These are phyloP conservation scores for Nigrospora sphaerica DNA, from an alignment of 2,329 filamentous ascomycete species.

Conservation along the genomic window DNA sequence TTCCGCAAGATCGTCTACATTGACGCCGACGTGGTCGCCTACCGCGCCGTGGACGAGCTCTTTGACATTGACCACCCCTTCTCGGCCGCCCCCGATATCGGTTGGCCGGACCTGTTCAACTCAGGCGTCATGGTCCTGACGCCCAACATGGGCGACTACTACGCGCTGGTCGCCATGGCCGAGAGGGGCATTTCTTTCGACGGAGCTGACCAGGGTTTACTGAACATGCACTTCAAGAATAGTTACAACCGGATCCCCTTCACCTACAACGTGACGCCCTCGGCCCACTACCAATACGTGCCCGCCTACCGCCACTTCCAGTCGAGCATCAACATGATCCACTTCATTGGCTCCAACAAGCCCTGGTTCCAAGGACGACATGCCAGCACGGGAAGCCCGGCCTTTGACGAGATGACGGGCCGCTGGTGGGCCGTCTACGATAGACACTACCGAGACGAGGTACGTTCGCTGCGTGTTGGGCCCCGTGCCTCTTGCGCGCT, in stretches of 20 bases:
- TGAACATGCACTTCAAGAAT: constrained; percentile 89
- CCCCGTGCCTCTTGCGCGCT: constrained; percentile 2
- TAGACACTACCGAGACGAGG: constrained; percentile 62
- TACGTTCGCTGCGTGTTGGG: constrained; percentile 23
- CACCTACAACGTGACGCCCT: constrained; percentile 94
- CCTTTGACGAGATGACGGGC: constrained; percentile 77
- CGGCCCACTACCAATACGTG: constrained; percentile 93
- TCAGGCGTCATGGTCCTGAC: constrained; percentile 91
- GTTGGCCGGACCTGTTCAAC: constrained; percentile 98
- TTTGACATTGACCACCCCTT: constrained; percentile 59
- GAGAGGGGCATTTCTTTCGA: constrained; percentile 88
- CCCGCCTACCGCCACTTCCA: constrained; percentile 93
- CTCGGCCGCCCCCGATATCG: constrained; percentile 82
- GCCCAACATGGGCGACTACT: constrained; percentile 82
- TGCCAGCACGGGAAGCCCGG: constrained; percentile 44
- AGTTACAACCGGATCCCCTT: constrained; percentile 86
- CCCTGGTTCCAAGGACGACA: constrained; percentile 70
- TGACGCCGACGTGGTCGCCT: constrained; percentile 87
- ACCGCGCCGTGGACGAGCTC: constrained; percentile 87
- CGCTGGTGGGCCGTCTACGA: constrained; percentile 96
- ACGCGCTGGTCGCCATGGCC: constrained; percentile 77
- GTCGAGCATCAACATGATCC: constrained; percentile 79
- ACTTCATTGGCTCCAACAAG: constrained; percentile 90
- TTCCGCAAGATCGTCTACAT: constrained; percentile 92
- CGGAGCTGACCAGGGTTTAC: constrained; percentile 87